These are phyloP conservation scores for Phoma herbarum DNA, from an alignment of 2,329 filamentous ascomycete species.

Conservation along the genomic window DNA sequence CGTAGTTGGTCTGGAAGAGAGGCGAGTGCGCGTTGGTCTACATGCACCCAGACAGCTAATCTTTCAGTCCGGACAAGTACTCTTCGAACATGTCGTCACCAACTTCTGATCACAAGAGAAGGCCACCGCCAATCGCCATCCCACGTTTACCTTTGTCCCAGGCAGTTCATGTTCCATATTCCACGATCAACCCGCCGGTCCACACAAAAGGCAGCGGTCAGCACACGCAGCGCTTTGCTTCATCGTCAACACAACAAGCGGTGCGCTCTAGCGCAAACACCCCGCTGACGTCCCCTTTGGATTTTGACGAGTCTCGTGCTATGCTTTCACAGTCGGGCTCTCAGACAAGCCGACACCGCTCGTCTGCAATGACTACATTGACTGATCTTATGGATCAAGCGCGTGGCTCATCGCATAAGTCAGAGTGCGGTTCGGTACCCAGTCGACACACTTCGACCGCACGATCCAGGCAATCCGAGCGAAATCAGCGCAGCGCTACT, in stretches of 20 bases:
- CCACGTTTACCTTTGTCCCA: constrained; percentile 25
- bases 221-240: constrained; percentile 21
- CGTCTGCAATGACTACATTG: constrained; percentile 32
- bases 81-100: constrained; percentile 27
- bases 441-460: constrained; percentile 32
- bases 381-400: constrained; percentile 39
- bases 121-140: constrained; percentile 38
- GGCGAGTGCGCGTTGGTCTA: background rate
- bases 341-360: constrained; percentile 24
- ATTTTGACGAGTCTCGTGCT: constrained; percentile 20
- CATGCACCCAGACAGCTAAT: background rate
- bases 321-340: constrained; percentile 26
- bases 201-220: constrained; percentile 18
- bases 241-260: constrained; percentile 18
- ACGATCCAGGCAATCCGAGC: constrained; percentile 36
- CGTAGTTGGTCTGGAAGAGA: background rate
- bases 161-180: constrained; percentile 26
- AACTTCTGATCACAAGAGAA: constrained; percentile 32
- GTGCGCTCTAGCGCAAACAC: constrained; percentile 17
- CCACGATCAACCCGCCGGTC: constrained; percentile 26
- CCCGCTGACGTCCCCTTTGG: constrained; percentile 25
- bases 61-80: background rate
- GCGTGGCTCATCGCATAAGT: constrained; percentile 35
- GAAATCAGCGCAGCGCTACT: constrained; percentile 27
- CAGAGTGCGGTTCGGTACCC: constrained; percentile 24